A percentile compares a stretch with the other conserved stretches of the same genome.
Conservation (phyloP, 2,329 filamentous ascomycete genomes). For the Fusarium nanum region DNA sequence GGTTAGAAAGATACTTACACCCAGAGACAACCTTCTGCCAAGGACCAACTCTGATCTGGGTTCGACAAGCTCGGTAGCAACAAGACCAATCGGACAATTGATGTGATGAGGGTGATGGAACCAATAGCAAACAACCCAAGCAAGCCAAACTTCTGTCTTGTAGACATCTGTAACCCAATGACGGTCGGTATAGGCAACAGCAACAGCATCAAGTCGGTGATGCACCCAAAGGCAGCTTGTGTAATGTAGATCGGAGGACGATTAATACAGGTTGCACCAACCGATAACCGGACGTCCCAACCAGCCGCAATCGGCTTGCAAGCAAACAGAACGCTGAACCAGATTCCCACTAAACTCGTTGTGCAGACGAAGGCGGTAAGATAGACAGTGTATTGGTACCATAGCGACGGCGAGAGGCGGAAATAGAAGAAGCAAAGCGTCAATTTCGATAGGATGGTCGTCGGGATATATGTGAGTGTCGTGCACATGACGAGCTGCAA, state of each 20-base stretch:
- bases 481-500: constrained; percentile 14
- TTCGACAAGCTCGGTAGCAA: constrained; percentile 5
- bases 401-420: constrained; percentile 9
- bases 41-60: constrained; percentile 12
- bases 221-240: constrained; percentile 12
- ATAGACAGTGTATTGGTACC: constrained; percentile 18
- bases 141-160: constrained; percentile 1
- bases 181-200: background rate
- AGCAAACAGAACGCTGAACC: constrained; percentile 20
- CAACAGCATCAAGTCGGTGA: constrained; percentile 13
- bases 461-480: constrained; percentile 6
- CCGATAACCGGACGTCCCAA: constrained; percentile 8
- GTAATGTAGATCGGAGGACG: constrained; percentile 16
- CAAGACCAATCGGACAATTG: constrained; percentile 7
- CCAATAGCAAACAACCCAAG: constrained; percentile 12
- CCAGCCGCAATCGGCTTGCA: constrained; percentile 2
- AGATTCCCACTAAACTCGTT: background rate
- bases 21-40: constrained; percentile 19
- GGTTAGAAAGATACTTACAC: background rate
- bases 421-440: constrained; percentile 25
- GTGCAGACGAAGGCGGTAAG: constrained; percentile 8
- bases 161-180: constrained; percentile 8
- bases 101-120: constrained; percentile 10
- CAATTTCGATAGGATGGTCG: constrained; percentile 12
- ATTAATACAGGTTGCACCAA: constrained; percentile 5